These are phyloP conservation scores for Trichoderma atroviride DNA, from an alignment of 2,329 filamentous ascomycete species.

Conservation along the genomic window DNA sequence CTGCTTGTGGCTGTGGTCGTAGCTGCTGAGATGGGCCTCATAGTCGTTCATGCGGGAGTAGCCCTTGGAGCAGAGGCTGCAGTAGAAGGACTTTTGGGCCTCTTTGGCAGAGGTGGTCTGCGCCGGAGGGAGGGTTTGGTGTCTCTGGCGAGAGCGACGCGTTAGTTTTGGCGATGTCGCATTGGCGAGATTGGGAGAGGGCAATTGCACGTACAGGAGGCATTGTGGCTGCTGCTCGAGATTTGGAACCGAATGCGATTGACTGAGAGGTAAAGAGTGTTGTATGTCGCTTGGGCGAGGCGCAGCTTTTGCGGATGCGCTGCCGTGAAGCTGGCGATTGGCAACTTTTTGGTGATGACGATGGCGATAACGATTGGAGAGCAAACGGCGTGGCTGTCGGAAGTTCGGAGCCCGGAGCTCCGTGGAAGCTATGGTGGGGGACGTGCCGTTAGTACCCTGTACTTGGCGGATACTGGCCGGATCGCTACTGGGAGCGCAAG, in stretches of 20 bases:
- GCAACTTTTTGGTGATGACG: background rate
- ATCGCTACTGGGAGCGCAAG: background rate
- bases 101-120: constrained; percentile 69
- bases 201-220: constrained; percentile 52
- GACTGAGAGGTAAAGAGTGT: background rate
- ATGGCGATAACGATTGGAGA: background rate
- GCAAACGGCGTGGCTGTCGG: background rate
- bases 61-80: constrained; percentile 86
- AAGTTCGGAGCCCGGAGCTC: background rate
- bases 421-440: constrained; percentile 13
- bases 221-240: constrained; percentile 43
- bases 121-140: constrained; percentile 60
- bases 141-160: constrained; percentile 45
- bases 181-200: constrained; percentile 40
- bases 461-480: background rate
- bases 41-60: constrained; percentile 96
- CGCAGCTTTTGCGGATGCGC: background rate
- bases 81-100: constrained; percentile 80
- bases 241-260: background rate
- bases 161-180: constrained; percentile 45
- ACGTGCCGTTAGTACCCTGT: background rate
- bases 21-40: constrained; percentile 89
- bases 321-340: background rate
- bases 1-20: constrained; percentile 95
- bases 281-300: background rate